phyloP scores from a whole-genome alignment of 208 protist species.

The Angomonas desouzai region DNA sequence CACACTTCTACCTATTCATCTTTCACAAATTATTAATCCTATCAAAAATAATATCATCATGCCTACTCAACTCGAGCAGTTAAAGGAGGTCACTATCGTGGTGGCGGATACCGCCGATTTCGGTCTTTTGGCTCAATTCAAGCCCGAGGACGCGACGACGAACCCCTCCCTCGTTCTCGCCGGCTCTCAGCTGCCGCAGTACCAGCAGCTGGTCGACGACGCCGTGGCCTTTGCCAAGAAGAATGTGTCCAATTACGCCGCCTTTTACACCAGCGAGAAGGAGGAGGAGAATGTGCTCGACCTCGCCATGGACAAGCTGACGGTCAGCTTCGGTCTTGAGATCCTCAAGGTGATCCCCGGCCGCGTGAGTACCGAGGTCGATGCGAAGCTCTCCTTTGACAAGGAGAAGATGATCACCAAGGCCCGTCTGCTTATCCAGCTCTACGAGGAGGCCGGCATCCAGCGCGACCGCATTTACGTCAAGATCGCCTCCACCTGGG shows the following conservation, averaged over 20 bases:
- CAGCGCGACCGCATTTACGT: conserved; percentile 92
- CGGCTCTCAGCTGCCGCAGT: conserved; percentile 88
- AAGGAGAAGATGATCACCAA: conserved; percentile 90
- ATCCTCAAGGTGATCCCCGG: conserved; percentile 97
- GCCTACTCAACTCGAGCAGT: conserved; percentile 61
- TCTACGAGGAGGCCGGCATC: conserved; percentile 95
- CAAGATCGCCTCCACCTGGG: conserved; percentile 98
- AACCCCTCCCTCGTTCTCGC: conserved; percentile 96
- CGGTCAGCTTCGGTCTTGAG: conserved; percentile 95
- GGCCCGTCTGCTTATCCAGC: conserved; percentile 87
- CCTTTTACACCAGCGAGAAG: conserved; percentile 28
- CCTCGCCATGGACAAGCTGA: conserved; percentile 86
- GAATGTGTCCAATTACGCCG: conserved; percentile 43
- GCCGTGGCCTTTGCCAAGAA: conserved; percentile 91
- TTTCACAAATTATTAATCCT: no score
- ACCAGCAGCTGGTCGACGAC: conserved; percentile 81
- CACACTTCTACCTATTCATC: conserved; percentile 5
- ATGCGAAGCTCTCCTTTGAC: conserved; percentile 97
- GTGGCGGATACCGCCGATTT: conserved; percentile 98
- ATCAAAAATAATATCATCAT: no score
- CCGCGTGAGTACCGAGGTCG: conserved; percentile 96
- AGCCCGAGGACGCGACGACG: conserved; percentile 96
- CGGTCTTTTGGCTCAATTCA: conserved; percentile 88
- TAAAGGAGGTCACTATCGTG: conserved; percentile 74
- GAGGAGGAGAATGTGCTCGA: conserved; percentile 52